These are phyloP conservation scores for Taphrina sp. DNA, from an alignment of 1,139 yeast genomes.

Conservation along the genomic window DNA sequence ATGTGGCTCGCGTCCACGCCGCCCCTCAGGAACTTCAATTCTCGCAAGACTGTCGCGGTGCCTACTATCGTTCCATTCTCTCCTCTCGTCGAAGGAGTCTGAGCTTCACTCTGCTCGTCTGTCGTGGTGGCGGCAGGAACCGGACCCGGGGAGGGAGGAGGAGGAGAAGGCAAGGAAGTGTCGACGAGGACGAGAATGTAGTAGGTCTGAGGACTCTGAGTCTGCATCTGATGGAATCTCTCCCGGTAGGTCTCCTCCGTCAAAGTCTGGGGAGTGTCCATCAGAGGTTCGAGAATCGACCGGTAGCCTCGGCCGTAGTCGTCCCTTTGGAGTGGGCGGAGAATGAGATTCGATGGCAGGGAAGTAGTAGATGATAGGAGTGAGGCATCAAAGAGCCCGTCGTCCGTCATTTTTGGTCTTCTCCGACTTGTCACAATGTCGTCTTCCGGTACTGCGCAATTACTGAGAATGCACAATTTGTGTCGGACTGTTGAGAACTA, in stretches of 20 bases:
- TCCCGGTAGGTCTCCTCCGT: neutral
- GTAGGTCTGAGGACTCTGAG: constrained; percentile 49
- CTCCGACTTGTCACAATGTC: no score
- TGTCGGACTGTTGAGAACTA: no score
- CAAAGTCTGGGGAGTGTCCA: constrained; percentile 29
- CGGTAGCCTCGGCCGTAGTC: constrained; percentile 50
- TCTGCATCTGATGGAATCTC: neutral
- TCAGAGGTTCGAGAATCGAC: constrained; percentile 13
- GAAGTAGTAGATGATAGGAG: neutral
- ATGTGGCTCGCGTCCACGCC: constrained; percentile 90
- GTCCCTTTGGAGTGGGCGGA: constrained; percentile 50
- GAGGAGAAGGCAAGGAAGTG: constrained; percentile 11
- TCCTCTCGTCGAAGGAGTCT: no score
- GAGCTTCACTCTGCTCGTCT: no score
- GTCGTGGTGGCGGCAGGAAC: no score
- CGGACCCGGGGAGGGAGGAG: no score
- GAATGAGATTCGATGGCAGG: constrained; percentile 31
- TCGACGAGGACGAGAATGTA: constrained; percentile 55
- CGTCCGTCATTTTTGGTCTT: no score
- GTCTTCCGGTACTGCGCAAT: no score
- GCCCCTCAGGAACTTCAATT: constrained; percentile 59
- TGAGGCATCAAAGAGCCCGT: neutral
- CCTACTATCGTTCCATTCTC: constrained; percentile 45
- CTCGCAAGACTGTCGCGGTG: constrained; percentile 52
- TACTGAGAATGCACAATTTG: no score